Percentiles rank a stretch among this genome's conserved stretches.
These are phyloP conservation scores for Dianthus caryophyllus DNA, from an alignment of 148 eudicot species.

Conservation along the genomic window DNA sequence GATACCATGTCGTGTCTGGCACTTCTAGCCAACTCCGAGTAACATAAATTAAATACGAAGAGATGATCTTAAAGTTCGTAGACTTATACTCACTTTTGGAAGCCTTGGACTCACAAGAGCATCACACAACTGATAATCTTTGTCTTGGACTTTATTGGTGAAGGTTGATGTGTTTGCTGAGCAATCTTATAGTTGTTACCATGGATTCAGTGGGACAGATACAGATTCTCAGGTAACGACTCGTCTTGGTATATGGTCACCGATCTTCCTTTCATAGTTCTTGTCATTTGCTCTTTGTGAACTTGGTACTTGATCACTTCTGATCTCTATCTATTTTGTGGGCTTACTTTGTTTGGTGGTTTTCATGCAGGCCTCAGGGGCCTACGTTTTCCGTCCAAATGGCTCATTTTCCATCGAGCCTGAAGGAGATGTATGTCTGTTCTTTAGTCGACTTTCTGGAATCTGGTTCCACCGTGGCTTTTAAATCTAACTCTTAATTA, in stretches of 20 bases:
- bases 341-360: neutral
- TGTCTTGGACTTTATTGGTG: constrained; percentile 15
- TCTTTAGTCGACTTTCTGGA: constrained; percentile 21
- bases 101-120: neutral
- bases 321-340: neutral
- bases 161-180: constrained; percentile 38
- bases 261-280: neutral
- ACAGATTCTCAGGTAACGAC: constrained; percentile 40
- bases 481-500: constrained; percentile 2
- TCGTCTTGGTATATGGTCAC: neutral
- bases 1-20: no score
- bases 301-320: neutral
- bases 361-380: constrained; percentile 71
- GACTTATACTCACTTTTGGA: neutral
- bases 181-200: constrained; percentile 38
- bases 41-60: no score
- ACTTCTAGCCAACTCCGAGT: no score
- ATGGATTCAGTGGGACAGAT: constrained; percentile 37
- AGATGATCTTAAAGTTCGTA: no score
- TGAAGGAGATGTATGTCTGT: constrained; percentile 46
- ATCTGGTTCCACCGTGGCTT: constrained; percentile 13
- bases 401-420: constrained; percentile 44
- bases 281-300: constrained; percentile 7
- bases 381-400: constrained; percentile 90
- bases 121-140: neutral